A percentile compares a stretch with the other conserved stretches of the same genome.
Evolutionary conservation across 371 early-diverging fungal species (phyloP).

Genomic region (Apophysomyces variabilis): DNA sequence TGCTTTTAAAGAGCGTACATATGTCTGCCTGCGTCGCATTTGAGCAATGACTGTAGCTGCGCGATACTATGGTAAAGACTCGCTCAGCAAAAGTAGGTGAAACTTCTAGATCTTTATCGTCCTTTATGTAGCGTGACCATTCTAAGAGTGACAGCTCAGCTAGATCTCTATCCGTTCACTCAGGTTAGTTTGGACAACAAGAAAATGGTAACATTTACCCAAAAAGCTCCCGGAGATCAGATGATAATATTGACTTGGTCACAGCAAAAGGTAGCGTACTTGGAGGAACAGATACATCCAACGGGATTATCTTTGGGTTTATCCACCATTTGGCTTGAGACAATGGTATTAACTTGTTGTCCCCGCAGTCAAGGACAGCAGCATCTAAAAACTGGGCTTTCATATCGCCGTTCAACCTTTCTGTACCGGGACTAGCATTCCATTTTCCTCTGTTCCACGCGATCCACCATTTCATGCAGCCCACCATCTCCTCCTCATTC

Average conservation of each 20-base stretch:
- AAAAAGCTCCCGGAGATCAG: conserved; percentile 61
- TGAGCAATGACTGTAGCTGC: conserved; percentile 53
- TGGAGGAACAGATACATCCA: conserved; percentile 65
- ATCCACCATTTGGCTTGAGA: conserved; percentile 54
- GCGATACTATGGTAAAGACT: conserved; percentile 57
- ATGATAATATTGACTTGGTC: conserved; percentile 59
- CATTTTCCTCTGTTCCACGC: conserved; percentile 28
- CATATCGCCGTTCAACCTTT: conserved; percentile 9
- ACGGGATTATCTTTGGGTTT: conserved; percentile 66
- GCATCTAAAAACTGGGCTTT: conserved; percentile 35
- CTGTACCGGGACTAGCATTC: conserved; percentile 20
- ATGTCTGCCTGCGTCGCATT: conserved; percentile 49
- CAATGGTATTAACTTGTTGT: conserved; percentile 48
- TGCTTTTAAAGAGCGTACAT: conserved; percentile 46
- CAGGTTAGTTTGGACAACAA: neutral
- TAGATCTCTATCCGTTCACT: conserved; percentile 39
- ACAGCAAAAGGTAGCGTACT: conserved; percentile 67
- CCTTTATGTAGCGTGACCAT: conserved; percentile 64
- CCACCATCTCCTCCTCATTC: conserved; percentile 62
- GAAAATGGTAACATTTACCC: conserved; percentile 33
- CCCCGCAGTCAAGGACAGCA: conserved; percentile 46
- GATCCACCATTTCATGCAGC: conserved; percentile 83
- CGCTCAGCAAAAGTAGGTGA: conserved; percentile 70
- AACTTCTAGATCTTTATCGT: conserved; percentile 53
- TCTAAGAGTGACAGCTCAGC: conserved; percentile 63